Base-by-base conservation (phyloP, 2,329 filamentous ascomycete genomes). In the Beauveria asiatica region DNA sequence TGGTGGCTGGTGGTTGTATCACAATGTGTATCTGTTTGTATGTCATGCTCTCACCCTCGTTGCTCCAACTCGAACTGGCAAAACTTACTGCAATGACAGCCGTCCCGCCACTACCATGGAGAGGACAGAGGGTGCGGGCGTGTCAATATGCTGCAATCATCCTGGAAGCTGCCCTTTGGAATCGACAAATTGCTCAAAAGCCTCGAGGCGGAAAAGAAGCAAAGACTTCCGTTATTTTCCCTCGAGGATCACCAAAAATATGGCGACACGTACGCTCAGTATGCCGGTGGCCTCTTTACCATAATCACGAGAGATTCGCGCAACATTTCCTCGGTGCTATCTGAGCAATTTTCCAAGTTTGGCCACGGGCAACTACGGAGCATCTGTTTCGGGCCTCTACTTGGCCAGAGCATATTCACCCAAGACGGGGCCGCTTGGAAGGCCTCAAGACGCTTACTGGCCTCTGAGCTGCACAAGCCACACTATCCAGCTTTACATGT, bases 161-260 rank as follows among this genome's bases (percentile, higher is more conserved):
- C 30, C 7, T 61, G 45, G 59, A 57, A 45, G 33, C 52, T 57
- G 2, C 59, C 59, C 7, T 61, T 61, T 23, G 59, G 59, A 21
- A 13, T 61, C 6, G 59, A 52, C 52, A 61, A 61, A 9, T 33
- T 61, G 25, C 45, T 58, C 13, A 51, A 58, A 42, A 42, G 13
- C 16, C 46, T 51, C 11, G 33, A 51, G 41, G 56, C 56, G 4
- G 56, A 58, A 10, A 58, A 44, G 33, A 44, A 42, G 3, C 33
- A 10, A 9, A 27, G 46, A 17, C 46, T 58, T 17, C 56, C 56
- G 7, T 17, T 58, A 23, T 33, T 58, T 7, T 50, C 45, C 37
- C 56, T 58, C 11, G 56, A 58, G 17, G 46, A 58, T 17, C 56
- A 58, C 30, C 46, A 58, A 50, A 42, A 9, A 10, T 21, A 51